These are phyloP conservation scores for Malbranchea zuffiana DNA, from an alignment of 2,329 filamentous ascomycete genomes.

Conservation along the genomic window DNA sequence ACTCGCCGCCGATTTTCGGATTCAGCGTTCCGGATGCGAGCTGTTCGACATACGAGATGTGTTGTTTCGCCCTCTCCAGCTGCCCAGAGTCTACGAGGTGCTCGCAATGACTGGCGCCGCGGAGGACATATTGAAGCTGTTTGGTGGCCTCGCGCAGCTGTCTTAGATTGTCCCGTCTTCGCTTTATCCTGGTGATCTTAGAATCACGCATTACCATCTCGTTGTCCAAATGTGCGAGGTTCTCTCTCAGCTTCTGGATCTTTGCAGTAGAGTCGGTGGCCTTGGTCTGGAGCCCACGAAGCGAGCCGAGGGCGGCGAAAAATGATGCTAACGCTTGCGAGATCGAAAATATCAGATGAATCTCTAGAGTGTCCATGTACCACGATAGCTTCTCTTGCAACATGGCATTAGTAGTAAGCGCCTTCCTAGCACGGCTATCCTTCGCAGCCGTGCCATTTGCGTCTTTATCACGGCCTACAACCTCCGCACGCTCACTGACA, in stretches of 20 bases:
- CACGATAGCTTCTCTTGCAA: constrained; percentile 88
- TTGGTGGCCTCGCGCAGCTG: constrained; percentile 62
- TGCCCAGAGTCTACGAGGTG: constrained; percentile 50
- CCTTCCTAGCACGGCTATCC: constrained; percentile 49
- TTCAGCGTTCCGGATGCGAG: constrained; percentile 13
- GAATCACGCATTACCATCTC: constrained; percentile 67
- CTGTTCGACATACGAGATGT: constrained; percentile 13
- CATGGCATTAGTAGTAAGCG: constrained; percentile 76
- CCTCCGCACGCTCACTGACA: constrained; percentile 76
- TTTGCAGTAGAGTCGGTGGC: constrained; percentile 68
- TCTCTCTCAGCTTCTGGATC: constrained; percentile 61
- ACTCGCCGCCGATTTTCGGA: constrained; percentile 6
- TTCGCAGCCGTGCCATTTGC: constrained; percentile 40
- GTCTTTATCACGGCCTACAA: constrained; percentile 50
- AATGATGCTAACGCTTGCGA: constrained; percentile 78
- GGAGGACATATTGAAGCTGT: constrained; percentile 61
- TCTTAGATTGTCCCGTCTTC: constrained; percentile 61
- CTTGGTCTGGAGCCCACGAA: constrained; percentile 72
- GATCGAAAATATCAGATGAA: constrained; percentile 78
- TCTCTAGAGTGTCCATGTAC: constrained; percentile 93
- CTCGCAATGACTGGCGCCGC: constrained; percentile 58
- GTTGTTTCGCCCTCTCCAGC: constrained; percentile 10
- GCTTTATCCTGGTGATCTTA: constrained; percentile 62
- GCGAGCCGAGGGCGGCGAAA: constrained; percentile 70
- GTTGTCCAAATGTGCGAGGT: constrained; percentile 59